phyloP scores from a whole-genome alignment of 768 basidiomycete genomes.

The Phlebiopsis gigantea region DNA sequence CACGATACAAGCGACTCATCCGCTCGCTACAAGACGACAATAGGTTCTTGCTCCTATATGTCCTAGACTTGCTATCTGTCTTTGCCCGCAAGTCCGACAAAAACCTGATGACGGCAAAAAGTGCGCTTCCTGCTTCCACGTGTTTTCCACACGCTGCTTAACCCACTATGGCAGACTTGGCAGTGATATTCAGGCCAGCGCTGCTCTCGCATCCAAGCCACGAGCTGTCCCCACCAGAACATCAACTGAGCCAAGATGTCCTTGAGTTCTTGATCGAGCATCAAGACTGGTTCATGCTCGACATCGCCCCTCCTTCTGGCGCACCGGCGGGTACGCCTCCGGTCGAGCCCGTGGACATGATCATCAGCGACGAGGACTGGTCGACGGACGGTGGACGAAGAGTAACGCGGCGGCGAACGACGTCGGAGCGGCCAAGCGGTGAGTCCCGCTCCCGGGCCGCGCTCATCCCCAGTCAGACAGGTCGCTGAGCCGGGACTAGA shows the following conservation, averaged over 20 bases:
- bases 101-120: constrained; percentile 94
- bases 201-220: constrained; percentile 86
- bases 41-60: constrained; percentile 95
- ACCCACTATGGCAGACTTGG: constrained; percentile 62
- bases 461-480: not conserved
- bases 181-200: constrained; percentile 95
- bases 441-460: constrained; percentile 9
- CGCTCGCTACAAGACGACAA: constrained; percentile 81
- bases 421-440: constrained; percentile 36
- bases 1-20: constrained; percentile 81
- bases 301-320: constrained; percentile 59
- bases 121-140: constrained; percentile 42
- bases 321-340: constrained; percentile 29
- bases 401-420: constrained; percentile 53
- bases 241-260: constrained; percentile 82
- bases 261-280: constrained; percentile 95
- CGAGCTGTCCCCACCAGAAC: constrained; percentile 81
- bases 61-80: constrained; percentile 91
- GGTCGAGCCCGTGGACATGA: constrained; percentile 27
- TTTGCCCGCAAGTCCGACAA: constrained; percentile 88
- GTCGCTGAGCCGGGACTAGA: constrained; percentile 14
- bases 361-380: constrained; percentile 38
- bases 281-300: constrained; percentile 93
- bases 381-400: constrained; percentile 25
- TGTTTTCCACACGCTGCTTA: not conserved